phyloP scores from a whole-genome alignment of 2,329 filamentous ascomycete species.

The Fusarium camptoceras region DNA sequence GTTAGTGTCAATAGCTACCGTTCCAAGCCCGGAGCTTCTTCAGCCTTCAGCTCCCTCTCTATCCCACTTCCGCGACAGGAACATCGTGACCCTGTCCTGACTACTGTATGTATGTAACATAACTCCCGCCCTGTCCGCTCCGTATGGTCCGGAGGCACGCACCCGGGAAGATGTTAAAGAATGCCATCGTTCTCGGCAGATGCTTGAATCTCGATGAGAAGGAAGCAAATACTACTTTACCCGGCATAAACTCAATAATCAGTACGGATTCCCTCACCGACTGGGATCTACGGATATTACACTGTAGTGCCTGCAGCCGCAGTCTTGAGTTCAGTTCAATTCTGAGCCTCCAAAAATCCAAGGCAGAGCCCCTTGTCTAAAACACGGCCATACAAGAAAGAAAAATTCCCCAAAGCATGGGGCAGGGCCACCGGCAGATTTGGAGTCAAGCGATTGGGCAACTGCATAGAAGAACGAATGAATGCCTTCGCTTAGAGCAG shows the following conservation, averaged over 20 bases:
- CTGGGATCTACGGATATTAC: neutral
- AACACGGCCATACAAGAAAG: neutral
- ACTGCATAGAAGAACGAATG: constrained; percentile 1
- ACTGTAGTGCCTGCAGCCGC: constrained; percentile 16
- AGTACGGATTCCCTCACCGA: constrained; percentile 21
- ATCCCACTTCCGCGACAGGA: constrained; percentile 1
- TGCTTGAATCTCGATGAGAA: constrained; percentile 12
- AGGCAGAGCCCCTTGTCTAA: constrained; percentile 36
- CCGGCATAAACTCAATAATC: neutral
- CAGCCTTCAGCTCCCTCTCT: constrained; percentile 26
- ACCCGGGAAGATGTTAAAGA: neutral
- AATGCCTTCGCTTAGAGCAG: constrained; percentile 19
- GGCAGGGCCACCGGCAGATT: neutral
- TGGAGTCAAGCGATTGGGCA: constrained; percentile 9
- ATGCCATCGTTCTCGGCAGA: neutral
- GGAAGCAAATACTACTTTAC: neutral
- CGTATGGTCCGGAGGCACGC: constrained; percentile 26
- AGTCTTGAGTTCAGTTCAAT: constrained; percentile 18
- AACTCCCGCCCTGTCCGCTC: constrained; percentile 28
- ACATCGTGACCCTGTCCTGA: constrained; percentile 13
- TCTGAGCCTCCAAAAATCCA: constrained; percentile 31
- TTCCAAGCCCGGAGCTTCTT: neutral
- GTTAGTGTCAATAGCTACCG: constrained; percentile 1
- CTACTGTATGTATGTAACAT: neutral
- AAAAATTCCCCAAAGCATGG: constrained; percentile 7